Base-by-base conservation (phyloP, 139 green algal species). In the Protoeuglena noctilucae region DNA sequence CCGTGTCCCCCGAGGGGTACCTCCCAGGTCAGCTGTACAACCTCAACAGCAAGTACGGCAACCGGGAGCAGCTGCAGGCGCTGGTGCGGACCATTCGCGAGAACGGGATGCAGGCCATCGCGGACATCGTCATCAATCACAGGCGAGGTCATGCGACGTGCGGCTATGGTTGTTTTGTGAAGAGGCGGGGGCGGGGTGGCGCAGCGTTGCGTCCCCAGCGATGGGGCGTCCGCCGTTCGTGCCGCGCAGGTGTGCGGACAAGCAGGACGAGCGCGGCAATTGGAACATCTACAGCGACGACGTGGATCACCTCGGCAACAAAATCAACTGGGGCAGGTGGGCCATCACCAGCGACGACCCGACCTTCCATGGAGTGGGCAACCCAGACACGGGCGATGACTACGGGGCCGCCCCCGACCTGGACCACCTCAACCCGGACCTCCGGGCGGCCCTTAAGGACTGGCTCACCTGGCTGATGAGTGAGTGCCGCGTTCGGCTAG, bases 361-460 rank as follows among this genome's bases (percentile, higher is more conserved):
- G 4, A 53, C 65, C 6, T 93, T 84, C 57, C 26, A 60, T 1
- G 86, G 84, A 48, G 62, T 46, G 3, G 81, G 81, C 58, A 74
- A 72, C 55, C 65, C 67, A 4, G 78, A 87, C 62, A 83, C 60
- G 21, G 82, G 80, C 25, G 78, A 75, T 18, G 73, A 85, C 66
- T 93, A 75, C 28, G 48, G 47, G 24, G 63, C 75, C 31, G 82
- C 85, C 0, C 85, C 85, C 56, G 80, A 95, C 70, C 67, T 95
- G 24, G 86, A 95, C 71, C 84, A 95, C 61, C 53, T 47, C 19
- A 92, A 94, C 57, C 48, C 68, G 19, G 68, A 80, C 21, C 67
- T 95, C 43, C 70, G 79, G 1, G 54, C 63, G 4, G 65, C 66
- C 24, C 59, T 95, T 2, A 78, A 58, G 28, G 74, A 83, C 29